Conservation (phyloP, 2,329 filamentous ascomycete species). For the Tetracladium maxilliforme region DNA sequence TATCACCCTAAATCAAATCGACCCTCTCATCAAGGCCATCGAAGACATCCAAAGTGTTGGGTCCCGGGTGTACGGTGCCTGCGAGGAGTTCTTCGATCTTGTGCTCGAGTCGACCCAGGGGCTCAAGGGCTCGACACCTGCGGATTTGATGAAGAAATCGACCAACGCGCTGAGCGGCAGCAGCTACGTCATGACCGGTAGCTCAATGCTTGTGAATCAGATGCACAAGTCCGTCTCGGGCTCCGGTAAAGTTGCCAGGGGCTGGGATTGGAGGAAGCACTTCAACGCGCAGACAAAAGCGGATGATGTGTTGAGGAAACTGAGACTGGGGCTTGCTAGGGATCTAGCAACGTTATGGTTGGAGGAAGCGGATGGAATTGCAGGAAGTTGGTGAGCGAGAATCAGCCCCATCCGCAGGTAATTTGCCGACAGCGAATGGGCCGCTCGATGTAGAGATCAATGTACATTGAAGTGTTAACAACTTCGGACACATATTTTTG, state of each 20-base stretch:
- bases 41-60: conserved; percentile 70
- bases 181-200: conserved; percentile 56
- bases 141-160: conserved; percentile 52
- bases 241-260: conserved; percentile 34
- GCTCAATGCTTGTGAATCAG: conserved; percentile 52
- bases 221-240: conserved; percentile 41
- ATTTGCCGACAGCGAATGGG: no score
- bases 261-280: conserved; percentile 59
- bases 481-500: no score
- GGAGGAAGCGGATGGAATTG: conserved; percentile 45
- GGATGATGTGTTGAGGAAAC: conserved; percentile 53
- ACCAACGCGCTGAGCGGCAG: conserved; percentile 36
- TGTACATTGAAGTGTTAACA: no score
- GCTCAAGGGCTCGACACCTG: conserved; percentile 44
- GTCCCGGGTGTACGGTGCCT: conserved; percentile 55
- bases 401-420: no score
- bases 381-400: no score
- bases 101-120: conserved; percentile 58
- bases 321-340: conserved; percentile 60
- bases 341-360: conserved; percentile 61
- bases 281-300: conserved; percentile 43
- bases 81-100: conserved; percentile 64
- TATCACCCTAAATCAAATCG: conserved; percentile 60
- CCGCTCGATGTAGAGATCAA: no score
- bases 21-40: conserved; percentile 59